Evolutionary conservation across 78 protist genomes (phyloP), one percentile per base, ranked within the genome.

Genomic region (Dictyostelium brefeldianum): DNA sequence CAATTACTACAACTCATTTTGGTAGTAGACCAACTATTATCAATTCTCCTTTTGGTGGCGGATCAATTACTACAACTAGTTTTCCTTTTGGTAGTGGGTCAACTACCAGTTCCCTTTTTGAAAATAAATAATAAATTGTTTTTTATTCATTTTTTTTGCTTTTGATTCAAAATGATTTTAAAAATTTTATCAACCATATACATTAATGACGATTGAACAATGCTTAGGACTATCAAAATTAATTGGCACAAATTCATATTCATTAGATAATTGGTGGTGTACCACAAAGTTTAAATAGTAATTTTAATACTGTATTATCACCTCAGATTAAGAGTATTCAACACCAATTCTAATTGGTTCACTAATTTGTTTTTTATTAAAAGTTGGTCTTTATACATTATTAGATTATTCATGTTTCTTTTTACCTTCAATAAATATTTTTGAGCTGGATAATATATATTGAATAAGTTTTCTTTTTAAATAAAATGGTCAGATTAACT

Each of bases 261-360:
- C 75, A 27, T 67, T 67, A 17, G 75, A 67, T 67, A 67, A 67
- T 67, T 67, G 75, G 31, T 12, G 25, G 48, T 5, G 75, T 67
- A 5, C 75, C 75, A 67, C 46, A 67, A 17, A 29, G 75, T 67
- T 31, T 67, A 31, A 31, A 31, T 67, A n/a, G 18, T 4, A 15
- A 67, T 31, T 67, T 67, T 7, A 4, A 67, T 5, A 67, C 75
- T 36, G 43, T n/a, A n/a, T n/a, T n/a, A n/a, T n/a, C n/a, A 3
- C 22, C 8, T 65, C 74, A 9, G 74, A 43, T 15, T 36, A 65
- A 12, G n/a, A 65, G 27, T 67, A 67, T 31, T 31, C 50, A 1
- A n/a, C 22, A 15, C 18, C 31, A 9, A 67, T 67, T 67, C 31
- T 67, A 67, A 9, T 31, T 9, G 0, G 25, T 67, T 67, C 75